These are phyloP conservation scores for Trichoderma simmonsii DNA, from an alignment of 2,329 filamentous ascomycete species.

Conservation along the genomic window DNA sequence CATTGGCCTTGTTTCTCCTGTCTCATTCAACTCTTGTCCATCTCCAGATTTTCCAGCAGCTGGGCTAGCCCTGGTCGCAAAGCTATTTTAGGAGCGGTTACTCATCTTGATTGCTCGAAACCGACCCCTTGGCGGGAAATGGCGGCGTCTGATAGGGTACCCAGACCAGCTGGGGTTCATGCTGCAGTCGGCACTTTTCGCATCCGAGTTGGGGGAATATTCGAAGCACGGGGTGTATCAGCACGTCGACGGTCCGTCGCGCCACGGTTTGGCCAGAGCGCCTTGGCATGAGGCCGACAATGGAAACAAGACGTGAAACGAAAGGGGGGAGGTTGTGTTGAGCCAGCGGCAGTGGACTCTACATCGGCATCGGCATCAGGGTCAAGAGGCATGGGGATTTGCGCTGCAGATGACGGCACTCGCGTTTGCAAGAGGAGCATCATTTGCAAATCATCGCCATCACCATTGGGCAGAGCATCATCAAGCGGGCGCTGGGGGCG, in stretches of 20 bases:
- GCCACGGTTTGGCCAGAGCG: background rate
- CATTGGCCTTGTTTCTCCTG: background rate
- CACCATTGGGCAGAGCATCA: background rate
- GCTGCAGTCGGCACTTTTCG: conserved; percentile 5
- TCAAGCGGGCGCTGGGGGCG: background rate
- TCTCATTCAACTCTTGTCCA: background rate
- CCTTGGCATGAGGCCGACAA: background rate
- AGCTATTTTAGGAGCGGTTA: background rate
- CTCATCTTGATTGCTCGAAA: background rate
- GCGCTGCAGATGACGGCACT: background rate
- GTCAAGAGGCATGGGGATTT: background rate
- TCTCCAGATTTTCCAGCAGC: background rate
- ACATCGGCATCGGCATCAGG: background rate
- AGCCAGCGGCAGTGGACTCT: background rate
- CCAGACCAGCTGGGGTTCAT: background rate
- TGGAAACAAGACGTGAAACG: background rate
- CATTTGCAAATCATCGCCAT: background rate
- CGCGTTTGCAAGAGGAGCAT: background rate
- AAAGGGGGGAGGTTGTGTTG: background rate
- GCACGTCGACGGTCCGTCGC: background rate
- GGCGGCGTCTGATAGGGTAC: background rate
- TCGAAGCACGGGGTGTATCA: conserved; percentile 15
- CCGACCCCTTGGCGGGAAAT: conserved; percentile 1
- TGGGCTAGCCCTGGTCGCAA: background rate
- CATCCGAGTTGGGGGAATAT: conserved; percentile 11